phyloP scores from a whole-genome alignment of 257 asterid species.

The Fraxinus excelsior region DNA sequence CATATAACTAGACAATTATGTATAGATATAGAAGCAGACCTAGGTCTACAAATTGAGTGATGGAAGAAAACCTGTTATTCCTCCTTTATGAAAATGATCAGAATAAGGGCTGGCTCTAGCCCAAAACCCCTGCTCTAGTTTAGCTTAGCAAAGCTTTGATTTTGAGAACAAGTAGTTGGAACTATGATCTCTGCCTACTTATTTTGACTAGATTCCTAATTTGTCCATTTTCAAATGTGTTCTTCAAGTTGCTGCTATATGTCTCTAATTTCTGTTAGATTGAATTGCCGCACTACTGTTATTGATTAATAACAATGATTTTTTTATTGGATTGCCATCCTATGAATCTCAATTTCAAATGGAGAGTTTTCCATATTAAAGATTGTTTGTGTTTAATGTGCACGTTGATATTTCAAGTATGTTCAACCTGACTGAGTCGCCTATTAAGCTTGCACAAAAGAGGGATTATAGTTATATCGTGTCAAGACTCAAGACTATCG shows the following conservation, averaged over 20 bases:
- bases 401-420: not conserved
- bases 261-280: not conserved
- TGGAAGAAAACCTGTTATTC: not conserved
- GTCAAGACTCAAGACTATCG: not conserved
- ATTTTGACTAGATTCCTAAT: not conserved
- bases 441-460: not conserved
- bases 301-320: no score
- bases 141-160: not conserved
- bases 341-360: not conserved
- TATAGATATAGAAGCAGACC: not conserved
- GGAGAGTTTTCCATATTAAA: not conserved
- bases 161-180: not conserved
- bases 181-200: not conserved
- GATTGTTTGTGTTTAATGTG: not conserved
- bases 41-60: no score
- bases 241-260: not conserved
- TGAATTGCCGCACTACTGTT: not conserved
- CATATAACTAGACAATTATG: not conserved
- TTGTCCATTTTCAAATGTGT: not conserved
- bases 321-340: not conserved
- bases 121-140: not conserved
- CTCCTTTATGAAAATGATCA: not conserved
- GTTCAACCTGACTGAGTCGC: not conserved
- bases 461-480: not conserved
- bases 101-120: not conserved